Percentiles rank a stretch among this genome's conserved stretches.
Evolutionary conservation across 257 asterid genomes (phyloP).

Genomic region (Solanum tacnaense): DNA sequence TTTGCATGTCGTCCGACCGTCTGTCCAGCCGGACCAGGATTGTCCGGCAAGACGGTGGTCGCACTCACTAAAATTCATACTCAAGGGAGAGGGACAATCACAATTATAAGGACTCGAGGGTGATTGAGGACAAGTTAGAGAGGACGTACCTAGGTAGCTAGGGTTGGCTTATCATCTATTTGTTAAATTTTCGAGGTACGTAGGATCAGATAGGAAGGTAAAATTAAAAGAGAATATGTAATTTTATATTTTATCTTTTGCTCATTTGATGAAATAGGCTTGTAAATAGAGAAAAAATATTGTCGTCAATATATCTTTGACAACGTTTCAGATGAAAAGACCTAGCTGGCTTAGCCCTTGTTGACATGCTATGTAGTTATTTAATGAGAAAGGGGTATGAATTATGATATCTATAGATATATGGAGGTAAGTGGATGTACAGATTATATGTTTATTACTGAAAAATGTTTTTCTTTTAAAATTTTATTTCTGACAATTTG

Average conservation of each 20-base stretch:
- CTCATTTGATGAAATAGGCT: not conserved
- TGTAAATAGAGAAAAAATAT: not conserved
- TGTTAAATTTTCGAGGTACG: not conserved
- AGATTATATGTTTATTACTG: not conserved
- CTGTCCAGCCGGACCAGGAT: conserved; percentile 63
- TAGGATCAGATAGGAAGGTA: not conserved
- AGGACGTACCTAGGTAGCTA: not conserved
- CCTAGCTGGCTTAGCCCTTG: not conserved
- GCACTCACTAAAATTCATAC: conserved; percentile 80
- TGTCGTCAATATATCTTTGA: not conserved
- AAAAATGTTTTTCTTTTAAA: not conserved
- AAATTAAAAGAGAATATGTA: not conserved
- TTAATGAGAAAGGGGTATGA: too few relatives aligned
- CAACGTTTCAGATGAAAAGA: not conserved
- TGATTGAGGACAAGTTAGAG: not conserved
- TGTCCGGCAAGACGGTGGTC: conserved; percentile 86
- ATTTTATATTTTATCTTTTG: not conserved
- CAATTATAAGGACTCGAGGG: conserved; percentile 68
- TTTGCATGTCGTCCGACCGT: conserved; percentile 65
- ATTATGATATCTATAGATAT: not conserved
- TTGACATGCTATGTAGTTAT: not conserved
- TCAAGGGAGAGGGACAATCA: conserved; percentile 87
- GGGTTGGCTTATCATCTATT: not conserved
- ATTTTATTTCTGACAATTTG: not conserved
- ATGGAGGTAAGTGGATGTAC: not conserved